phyloP scores from a whole-genome alignment of 345 rosid species.

The Anacardium occidentale region DNA sequence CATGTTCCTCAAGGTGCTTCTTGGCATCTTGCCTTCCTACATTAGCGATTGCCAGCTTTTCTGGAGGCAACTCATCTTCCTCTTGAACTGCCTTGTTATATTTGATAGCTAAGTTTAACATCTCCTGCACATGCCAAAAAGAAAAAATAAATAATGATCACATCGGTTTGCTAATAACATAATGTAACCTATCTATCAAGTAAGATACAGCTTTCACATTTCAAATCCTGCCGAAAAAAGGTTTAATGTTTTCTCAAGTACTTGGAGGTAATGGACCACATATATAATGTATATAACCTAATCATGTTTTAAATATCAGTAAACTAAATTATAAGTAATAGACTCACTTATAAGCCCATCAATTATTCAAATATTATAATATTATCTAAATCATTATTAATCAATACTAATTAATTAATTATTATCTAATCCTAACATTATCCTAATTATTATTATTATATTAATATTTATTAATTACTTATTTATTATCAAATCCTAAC shows the following conservation, averaged over 20 bases:
- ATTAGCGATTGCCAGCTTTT: constrained; percentile 87
- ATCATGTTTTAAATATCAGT: neutral
- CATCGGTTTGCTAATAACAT: neutral
- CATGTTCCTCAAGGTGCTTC: constrained; percentile 96
- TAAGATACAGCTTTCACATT: neutral
- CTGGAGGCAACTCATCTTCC: constrained; percentile 94
- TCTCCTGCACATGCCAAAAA: constrained; percentile 58
- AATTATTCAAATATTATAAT: too few species aligned
- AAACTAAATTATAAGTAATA: neutral
- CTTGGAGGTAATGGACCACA: neutral
- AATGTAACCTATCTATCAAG: neutral
- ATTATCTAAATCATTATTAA: too few species aligned
- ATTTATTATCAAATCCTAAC: too few species aligned
- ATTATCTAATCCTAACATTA: too few species aligned
- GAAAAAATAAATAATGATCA: neutral
- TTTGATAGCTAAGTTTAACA: constrained; percentile 75
- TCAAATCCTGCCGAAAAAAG: neutral
- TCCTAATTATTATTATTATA: too few species aligned
- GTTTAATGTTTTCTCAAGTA: neutral
- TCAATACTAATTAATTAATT: too few species aligned
- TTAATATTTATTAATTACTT: too few species aligned
- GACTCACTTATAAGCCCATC: too few species aligned
- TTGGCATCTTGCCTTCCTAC: constrained; percentile 99
- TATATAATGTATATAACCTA: neutral
- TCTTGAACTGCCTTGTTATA: constrained; percentile 98